Base-by-base conservation (phyloP, 2,329 filamentous ascomycete genomes). In the Trichoderma lentiforme region DNA sequence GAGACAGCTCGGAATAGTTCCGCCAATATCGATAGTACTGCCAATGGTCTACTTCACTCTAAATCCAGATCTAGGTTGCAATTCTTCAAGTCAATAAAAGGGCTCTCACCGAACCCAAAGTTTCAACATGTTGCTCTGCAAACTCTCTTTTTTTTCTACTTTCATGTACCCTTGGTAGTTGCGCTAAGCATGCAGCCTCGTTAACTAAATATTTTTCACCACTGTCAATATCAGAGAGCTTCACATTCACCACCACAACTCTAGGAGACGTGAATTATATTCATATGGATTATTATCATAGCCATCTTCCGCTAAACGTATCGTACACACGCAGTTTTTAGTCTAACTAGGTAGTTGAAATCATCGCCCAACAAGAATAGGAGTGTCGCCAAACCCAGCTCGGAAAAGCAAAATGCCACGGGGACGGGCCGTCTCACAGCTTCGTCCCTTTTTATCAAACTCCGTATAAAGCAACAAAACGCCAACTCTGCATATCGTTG, bases 121-220 rank as follows among this genome's bases (percentile, higher is more conserved):
- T 18, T 21, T 15, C n/a, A 36, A 15, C 28, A 53, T 24, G 28
- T 18, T 24, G 28, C 57, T 57, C 5, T 58, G 11, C 39, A 67
- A 56, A 56, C 63, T 56, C 21, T 21, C 15, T 14, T 63, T 57
- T 67, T 67, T 67, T 61, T 51, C 36, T 26, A 36, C 26, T 32
- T 6, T 6, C n/a, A 34, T 60, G 57, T 34, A 60, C 28, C 28
- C 57, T 34, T 64, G 32, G 47, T 43, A 18, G 32, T 9, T 15
- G 53, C 66, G 66, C 66, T 69, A 69, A 71, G n/a, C 60, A 67
- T 66, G 34, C 56, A 65, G 63, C 78, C 78, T 79, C 78, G 77
- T 74, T 79, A 79, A 78, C 70, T 79, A 73, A 79, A 79, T 79
- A 76, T 71, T 34, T 32, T 12, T 34, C 60, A 47, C 21, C 56